Base-by-base conservation (phyloP, 2,329 filamentous ascomycete genomes). In the Orbilia brochopaga region DNA sequence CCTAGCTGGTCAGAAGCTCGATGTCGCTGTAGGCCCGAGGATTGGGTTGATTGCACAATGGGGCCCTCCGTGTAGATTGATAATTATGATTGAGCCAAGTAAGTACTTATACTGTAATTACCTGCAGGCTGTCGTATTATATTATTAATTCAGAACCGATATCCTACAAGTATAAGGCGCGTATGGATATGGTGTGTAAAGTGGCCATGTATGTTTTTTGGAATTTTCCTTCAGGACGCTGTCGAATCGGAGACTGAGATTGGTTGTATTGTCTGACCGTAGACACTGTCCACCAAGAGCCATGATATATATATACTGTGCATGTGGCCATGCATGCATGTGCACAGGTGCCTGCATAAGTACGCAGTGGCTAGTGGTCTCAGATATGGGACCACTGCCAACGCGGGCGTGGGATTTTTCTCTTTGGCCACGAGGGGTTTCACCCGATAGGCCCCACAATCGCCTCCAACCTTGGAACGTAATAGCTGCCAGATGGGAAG, bases 321-420 rank as follows among this genome's bases (percentile, higher is more conserved):
- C n/a, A n/a, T n/a, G 37, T 42, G 37, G 37, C 37, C 37, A 42
- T 42, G 37, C 37, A 42, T 42, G 37, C 37, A 42, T 13, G n/a
- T 17, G 37, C 13, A 42, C 11, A 42, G n/a, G 37, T 42, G 37
- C 37, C 37, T 42, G 37, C 37, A 42, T 5, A 17, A n/a, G n/a
- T n/a, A n/a, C n/a, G 37, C 37, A 42, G 11, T 15, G 11, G 37
- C 37, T 32, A 32, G 27, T 32, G 27, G 27, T 32, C 27, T 32
- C 27, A 32, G 27, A 32, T 32, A 8, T 32, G 27, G 27, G 27
- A 8, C 27, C 27, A 53, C n/a, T n/a, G 13, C 13, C 13, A 54
- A 32, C 27, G 24, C 11, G n/a, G 13, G 27, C 15, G 50, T 27
- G 3, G 50, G 35, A 4, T 37, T 48, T 35, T 5, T 58, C 5